A percentile compares a stretch with the other conserved stretches of the same genome.
These are phyloP conservation scores for Herpotrichia juniperi DNA, from an alignment of 2,329 filamentous ascomycete genomes.

Conservation along the genomic window DNA sequence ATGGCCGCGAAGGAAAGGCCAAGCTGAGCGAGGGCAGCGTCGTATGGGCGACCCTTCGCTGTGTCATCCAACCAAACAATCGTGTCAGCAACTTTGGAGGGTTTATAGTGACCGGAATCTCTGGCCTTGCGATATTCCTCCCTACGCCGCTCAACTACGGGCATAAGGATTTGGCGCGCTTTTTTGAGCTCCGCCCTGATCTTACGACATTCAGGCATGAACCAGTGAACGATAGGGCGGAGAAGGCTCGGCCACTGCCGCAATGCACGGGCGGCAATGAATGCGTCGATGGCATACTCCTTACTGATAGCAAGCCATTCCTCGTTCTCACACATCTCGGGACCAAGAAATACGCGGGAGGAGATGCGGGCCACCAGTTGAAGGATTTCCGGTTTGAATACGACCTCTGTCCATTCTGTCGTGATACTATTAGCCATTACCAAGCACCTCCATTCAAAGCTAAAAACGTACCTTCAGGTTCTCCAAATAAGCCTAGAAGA, in stretches of 20 bases:
- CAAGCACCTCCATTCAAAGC: no score
- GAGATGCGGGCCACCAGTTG: conserved; percentile 5
- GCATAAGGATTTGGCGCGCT: not conserved
- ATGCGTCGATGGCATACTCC: not conserved
- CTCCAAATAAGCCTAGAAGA: no score
- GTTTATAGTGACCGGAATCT: no score
- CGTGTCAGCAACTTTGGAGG: conserved; percentile 25
- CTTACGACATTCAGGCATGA: not conserved
- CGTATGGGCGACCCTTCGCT: conserved; percentile 16
- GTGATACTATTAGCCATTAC: no score
- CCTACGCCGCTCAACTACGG: not conserved
- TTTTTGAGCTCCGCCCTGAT: not conserved
- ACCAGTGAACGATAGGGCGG: not conserved
- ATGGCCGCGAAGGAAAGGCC: conserved; percentile 19
- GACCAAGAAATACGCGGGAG: conserved; percentile 5
- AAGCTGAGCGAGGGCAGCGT: conserved; percentile 16
- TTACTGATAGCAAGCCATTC: conserved; percentile 2
- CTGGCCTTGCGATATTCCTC: not conserved
- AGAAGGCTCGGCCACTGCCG: not conserved
- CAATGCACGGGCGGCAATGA: not conserved
- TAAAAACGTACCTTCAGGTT: no score
- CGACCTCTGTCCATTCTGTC: no score
- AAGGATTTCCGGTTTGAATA: no score
- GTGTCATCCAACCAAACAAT: conserved; percentile 30
- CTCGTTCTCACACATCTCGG: conserved; percentile 3